Base-by-base conservation (phyloP, 306 rosid species). In the Ceratonia siliqua region DNA sequence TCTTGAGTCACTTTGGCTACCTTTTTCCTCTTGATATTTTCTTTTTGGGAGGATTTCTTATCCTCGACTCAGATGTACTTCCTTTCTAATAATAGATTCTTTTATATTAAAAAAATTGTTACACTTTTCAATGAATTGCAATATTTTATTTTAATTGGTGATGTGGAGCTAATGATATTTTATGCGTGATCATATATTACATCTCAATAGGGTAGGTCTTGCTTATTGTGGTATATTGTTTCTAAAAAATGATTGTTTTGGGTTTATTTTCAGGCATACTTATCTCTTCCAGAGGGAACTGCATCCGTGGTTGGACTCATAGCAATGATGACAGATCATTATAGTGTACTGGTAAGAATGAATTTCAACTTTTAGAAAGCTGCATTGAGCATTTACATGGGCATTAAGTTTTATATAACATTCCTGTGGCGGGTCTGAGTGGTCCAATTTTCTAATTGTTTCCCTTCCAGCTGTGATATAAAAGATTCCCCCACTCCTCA, bases 281-380 rank as follows among this genome's bases (percentile, higher is more conserved):
- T 94, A 76, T 94, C 99, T 77, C 97, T 94, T 84, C 97, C 99
- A 24, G 99, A 94, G 82, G 99, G 99, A 64, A 87, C 94, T 78
- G 97, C 99, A 68, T 94, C 99, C 64, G 97, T 92, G 55, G 87
- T 87, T 85, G 99, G 99, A 70, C 85, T 94, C 45, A 86, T 81
- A 80, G 99, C 97, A 36, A 92, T 94, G 99, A 92, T 94, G 97
- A 86, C 88, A 30, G 97, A 94, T 78, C 96, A 94, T 78, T 94
- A 94, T 74, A 78, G 82, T 80, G 79, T 90, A 58, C 82, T 92
- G 95, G 97, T 94, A 79, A 86, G 93, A 73, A 77, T 69, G 75
- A 55, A 78, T 62, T 67, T 50, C 66, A 55, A 74, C 11, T 66
- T 73, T 36, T 64, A 57, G 49, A 57, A 20, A 50, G 57, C 73